Evolutionary conservation across 352 stramenopile species (phyloP).

Genomic region (Pythium rishiriense): DNA sequence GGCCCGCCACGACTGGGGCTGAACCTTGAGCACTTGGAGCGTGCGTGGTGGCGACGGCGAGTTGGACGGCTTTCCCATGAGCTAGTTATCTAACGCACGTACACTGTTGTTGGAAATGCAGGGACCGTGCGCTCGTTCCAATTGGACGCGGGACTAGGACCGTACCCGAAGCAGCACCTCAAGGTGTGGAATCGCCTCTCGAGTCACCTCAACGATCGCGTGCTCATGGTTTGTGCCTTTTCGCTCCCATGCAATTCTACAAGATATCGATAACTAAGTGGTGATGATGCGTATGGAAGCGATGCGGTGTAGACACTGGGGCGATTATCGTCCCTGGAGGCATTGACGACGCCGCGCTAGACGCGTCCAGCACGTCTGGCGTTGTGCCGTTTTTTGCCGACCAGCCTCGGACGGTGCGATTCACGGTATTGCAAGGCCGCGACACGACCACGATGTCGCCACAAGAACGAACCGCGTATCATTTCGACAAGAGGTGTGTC

Average conservation of each 20-base stretch:
- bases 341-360: slow-evolving; percentile 42
- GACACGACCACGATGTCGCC: slow-evolving; percentile 38
- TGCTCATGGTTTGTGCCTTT: slow-evolving; percentile 51
- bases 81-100: not conserved
- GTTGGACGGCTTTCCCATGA: too few relatives aligned
- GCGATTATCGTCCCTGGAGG: slow-evolving; percentile 69
- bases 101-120: not conserved
- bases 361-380: slow-evolving; percentile 12
- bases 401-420: slow-evolving; percentile 68
- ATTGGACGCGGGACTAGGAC: slow-evolving; percentile 72
- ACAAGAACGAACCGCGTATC: slow-evolving; percentile 64
- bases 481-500: slow-evolving; percentile 75
- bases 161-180: slow-evolving; percentile 79
- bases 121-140: slow-evolving; percentile 76
- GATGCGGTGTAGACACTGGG: slow-evolving; percentile 64
- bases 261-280: too few relatives aligned
- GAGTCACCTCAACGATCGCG: slow-evolving; percentile 57
- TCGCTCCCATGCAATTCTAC: too few relatives aligned
- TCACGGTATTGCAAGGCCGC: slow-evolving; percentile 54
- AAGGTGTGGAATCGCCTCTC: slow-evolving; percentile 74
- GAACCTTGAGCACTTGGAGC: slow-evolving; percentile 69
- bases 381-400: slow-evolving; percentile 77
- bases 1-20: slow-evolving; percentile 47
- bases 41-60: slow-evolving; percentile 33
- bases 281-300: slow-evolving; percentile 36